These are phyloP conservation scores for Fraxinus angustifolia DNA, from an alignment of 305 asterid species.

Conservation along the genomic window DNA sequence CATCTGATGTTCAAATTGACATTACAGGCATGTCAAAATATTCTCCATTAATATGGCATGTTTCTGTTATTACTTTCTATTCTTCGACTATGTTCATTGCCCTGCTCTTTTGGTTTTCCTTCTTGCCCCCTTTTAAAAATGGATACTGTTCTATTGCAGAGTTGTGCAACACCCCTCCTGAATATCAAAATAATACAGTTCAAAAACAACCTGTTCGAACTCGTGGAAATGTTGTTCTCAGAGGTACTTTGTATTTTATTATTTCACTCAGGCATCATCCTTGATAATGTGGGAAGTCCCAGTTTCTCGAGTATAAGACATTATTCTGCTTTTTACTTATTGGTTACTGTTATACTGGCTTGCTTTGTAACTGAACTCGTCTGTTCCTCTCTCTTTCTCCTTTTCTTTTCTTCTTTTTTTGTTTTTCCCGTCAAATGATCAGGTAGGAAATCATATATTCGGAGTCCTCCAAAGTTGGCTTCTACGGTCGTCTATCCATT, in stretches of 20 bases:
- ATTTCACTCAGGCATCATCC: neutral
- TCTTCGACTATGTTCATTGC: neutral
- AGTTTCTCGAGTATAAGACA: neutral
- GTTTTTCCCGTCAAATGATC: conserved; percentile 9
- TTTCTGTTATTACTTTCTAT: neutral
- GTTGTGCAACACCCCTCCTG: conserved; percentile 39
- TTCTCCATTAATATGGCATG: neutral
- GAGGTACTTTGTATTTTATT: conserved; percentile 27
- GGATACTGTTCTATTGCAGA: conserved; percentile 40
- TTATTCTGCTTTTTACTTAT: neutral
- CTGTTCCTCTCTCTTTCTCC: neutral
- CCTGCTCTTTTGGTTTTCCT: neutral
- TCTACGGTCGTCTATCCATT: conserved; percentile 71
- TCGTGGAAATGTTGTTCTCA: conserved; percentile 51
- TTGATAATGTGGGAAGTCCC: neutral
- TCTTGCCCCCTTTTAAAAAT: neutral
- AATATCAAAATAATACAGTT: conserved; percentile 34
- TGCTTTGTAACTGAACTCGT: neutral
- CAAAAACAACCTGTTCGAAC: conserved; percentile 48
- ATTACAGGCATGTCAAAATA: conserved; percentile 40
- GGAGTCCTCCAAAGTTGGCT: conserved; percentile 52
- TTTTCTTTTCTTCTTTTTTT: neutral
- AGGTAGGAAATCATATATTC: conserved; percentile 76
- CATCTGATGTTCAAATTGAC: conserved; percentile 57
- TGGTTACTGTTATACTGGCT: neutral